phyloP scores from a whole-genome alignment of 306 rosid genomes.

The Gillenia trifoliata region DNA sequence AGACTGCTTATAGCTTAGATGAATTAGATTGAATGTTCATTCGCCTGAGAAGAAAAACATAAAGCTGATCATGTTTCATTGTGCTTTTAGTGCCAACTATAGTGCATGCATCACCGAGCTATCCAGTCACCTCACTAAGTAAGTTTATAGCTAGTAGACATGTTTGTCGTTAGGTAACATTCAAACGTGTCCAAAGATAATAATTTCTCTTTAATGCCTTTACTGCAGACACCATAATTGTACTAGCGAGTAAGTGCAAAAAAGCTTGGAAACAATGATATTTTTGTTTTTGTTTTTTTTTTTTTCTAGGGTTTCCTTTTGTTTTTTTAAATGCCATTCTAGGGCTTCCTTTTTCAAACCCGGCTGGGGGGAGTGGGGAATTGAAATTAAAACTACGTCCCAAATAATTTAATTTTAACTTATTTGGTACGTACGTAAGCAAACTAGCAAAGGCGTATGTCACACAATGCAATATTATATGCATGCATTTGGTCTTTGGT shows the following conservation, averaged over 20 bases:
- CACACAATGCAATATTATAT: not conserved
- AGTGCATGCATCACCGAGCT: not conserved
- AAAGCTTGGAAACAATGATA: not conserved
- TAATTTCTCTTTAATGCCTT: slow-evolving; percentile 39
- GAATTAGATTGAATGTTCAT: not conserved
- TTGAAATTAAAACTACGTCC: no score
- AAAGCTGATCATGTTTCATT: not conserved
- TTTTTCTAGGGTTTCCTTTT: no score
- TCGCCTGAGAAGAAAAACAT: not conserved
- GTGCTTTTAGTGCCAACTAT: not conserved
- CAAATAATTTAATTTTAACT: no score
- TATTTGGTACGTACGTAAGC: not conserved
- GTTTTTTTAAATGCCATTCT: no score
- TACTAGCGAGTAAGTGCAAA: not conserved
- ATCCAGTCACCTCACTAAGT: not conserved
- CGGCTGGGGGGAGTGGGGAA: not conserved
- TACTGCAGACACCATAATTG: slow-evolving; percentile 7
- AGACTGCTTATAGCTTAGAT: not conserved
- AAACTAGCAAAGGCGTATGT: not conserved
- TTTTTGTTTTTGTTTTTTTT: not conserved
- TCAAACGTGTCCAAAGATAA: slow-evolving; percentile 32
- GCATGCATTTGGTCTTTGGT: not conserved
- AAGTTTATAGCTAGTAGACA: slow-evolving; percentile 14
- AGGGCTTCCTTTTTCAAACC: not conserved
- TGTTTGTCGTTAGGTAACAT: slow-evolving; percentile 62